Percentiles rank a stretch among this genome's conserved stretches.
phyloP scores from a whole-genome alignment of 1,284 basidiomycete species.

The Pterulicium gracile region DNA sequence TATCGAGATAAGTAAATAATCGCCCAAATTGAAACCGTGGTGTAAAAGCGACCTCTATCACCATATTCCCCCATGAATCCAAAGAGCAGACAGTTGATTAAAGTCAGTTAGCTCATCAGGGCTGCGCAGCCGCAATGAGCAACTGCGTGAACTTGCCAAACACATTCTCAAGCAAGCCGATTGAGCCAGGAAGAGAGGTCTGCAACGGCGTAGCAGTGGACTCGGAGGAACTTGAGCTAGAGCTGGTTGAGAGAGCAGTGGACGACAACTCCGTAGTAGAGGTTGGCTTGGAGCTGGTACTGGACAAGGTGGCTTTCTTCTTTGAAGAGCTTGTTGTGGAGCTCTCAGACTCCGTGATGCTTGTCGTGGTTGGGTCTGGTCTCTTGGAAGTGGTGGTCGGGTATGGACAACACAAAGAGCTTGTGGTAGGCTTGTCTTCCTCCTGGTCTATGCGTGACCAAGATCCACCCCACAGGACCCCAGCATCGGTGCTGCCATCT shows the following conservation, averaged over 20 bases:
- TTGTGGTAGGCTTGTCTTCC: background rate
- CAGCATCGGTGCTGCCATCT: conserved; percentile 2
- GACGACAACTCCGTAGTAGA: background rate
- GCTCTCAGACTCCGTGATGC: background rate
- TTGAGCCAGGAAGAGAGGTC: background rate
- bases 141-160: background rate
- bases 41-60: too few species aligned
- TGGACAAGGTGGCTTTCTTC: too few species aligned
- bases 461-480: conserved; percentile 1
- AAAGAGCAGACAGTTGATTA: too few species aligned
- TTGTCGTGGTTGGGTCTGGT: background rate
- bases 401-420: background rate
- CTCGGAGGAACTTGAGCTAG: background rate
- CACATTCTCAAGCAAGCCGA: background rate
- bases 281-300: background rate
- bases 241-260: background rate
- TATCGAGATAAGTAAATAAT: too few species aligned
- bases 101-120: too few species aligned
- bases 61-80: too few species aligned
- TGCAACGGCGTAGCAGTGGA: background rate
- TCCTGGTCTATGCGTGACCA: background rate
- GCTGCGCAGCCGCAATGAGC: background rate
- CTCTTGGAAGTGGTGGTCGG: background rate
- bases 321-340: background rate
- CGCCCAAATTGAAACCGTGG: too few species aligned